These are phyloP conservation scores for Russula foetens DNA, from an alignment of 768 basidiomycete species.

Conservation along the genomic window DNA sequence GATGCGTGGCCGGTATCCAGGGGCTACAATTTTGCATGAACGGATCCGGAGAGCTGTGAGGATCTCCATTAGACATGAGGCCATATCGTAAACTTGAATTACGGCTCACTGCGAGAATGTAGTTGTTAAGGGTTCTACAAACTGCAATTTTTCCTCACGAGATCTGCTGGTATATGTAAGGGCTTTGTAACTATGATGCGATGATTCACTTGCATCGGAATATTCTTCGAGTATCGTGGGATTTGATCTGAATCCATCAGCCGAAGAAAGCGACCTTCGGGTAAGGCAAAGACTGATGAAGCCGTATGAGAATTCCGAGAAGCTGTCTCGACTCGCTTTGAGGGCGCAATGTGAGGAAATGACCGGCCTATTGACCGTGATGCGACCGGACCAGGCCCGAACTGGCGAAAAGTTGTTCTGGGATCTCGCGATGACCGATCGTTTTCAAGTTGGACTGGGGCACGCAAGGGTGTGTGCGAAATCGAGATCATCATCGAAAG, in stretches of 20 bases:
- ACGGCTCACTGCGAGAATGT: neutral
- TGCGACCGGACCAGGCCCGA: slow-evolving; percentile 1
- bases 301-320: neutral
- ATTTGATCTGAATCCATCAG: slow-evolving; percentile 1
- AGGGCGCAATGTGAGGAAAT: too few relatives aligned
- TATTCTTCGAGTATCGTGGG: slow-evolving; percentile 1
- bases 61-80: neutral
- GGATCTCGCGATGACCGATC: neutral
- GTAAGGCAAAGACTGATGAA: neutral
- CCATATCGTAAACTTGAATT: neutral
- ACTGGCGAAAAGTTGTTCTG: neutral
- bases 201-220: neutral
- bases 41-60: neutral
- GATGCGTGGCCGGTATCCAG: too few relatives aligned
- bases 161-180: neutral
- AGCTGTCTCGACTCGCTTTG: too few relatives aligned
- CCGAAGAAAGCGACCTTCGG: neutral
- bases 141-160: neutral
- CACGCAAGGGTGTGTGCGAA: neutral
- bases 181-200: neutral
- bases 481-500: neutral
- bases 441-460: too few relatives aligned
- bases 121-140: neutral
- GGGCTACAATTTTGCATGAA: too few relatives aligned
- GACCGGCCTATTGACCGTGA: neutral